These are phyloP conservation scores for Meira nashicola DNA, from an alignment of 1,284 basidiomycete genomes.

Conservation along the genomic window DNA sequence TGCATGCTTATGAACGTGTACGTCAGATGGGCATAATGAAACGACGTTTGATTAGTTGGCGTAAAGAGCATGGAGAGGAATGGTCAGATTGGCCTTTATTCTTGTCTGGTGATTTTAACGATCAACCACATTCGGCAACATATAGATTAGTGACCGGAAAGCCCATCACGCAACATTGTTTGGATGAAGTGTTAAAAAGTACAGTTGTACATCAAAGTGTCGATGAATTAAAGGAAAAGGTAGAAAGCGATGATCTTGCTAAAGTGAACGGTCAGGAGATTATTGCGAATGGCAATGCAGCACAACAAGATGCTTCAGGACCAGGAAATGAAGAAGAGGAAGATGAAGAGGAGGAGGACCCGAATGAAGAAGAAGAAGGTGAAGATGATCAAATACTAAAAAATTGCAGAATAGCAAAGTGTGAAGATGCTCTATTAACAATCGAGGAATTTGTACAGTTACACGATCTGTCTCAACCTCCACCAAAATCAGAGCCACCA, in stretches of 20 bases:
- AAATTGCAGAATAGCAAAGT: conserved; percentile 65
- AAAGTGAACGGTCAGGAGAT: conserved; percentile 1
- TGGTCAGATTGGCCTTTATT: conserved; percentile 67
- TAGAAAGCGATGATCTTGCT: conserved; percentile 9
- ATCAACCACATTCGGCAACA: conserved; percentile 74
- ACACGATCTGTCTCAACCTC: conserved; percentile 54
- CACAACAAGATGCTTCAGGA: conserved; percentile 11
- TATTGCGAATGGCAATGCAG: neutral
- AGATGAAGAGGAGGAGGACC: conserved; percentile 14
- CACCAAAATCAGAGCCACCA: neutral
- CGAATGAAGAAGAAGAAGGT: conserved; percentile 12
- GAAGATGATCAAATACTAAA: conserved; percentile 64
- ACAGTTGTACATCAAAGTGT: conserved; percentile 77
- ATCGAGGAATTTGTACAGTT: conserved; percentile 62
- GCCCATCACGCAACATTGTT: conserved; percentile 60
- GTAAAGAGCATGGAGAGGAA: neutral
- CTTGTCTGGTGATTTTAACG: conserved; percentile 89
- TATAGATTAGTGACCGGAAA: conserved; percentile 70
- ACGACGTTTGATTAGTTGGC: conserved; percentile 58
- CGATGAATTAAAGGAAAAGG: conserved; percentile 61
- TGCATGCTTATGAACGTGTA: conserved; percentile 69
- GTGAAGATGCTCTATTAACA: conserved; percentile 69
- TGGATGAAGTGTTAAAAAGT: conserved; percentile 62
- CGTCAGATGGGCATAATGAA: conserved; percentile 63
- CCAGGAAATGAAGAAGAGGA: conserved; percentile 57